Evolutionary conservation across 805 yeast species (phyloP), one percentile per base, ranked within the genome.

Genomic region (Hanseniaspora meyeri): DNA sequence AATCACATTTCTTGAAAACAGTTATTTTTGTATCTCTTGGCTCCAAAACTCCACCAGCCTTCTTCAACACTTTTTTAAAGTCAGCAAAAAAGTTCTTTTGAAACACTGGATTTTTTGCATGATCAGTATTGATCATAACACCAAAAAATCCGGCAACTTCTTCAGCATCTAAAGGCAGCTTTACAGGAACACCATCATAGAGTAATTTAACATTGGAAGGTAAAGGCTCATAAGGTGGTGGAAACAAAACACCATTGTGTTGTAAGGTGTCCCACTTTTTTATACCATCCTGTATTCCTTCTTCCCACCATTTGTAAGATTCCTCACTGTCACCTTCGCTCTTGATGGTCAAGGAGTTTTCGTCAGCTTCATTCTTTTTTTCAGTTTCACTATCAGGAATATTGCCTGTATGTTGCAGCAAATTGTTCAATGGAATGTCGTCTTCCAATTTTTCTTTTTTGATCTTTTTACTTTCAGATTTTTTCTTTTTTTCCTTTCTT

Each of bases 131-230:
- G 46, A 90, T 60, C 80, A 91, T 76, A 6, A 96, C 96, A 10
- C 85, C 97, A 68, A 77, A 91, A 65, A 89, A 91, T 0, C 96
- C 97, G 0, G 97, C 97, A 38, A 91, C 96, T 68, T 91, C 97
- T 70, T 91, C 98, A 2, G 96, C 97, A 57, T 76, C 85, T 0
- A 73, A 70, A 1, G 96, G 91, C 58, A 91, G 73, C 32, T 73
- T 73, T 0, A 90, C 90, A 0, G 93, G 86, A 61, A 78, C 75
- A 0, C 87, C 87, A 62, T 85, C 84, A 64, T 91, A 90, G 58
- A 79, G 76, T 54, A 91, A 63, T 65, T 85, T 87, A 42, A 90
- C 85, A 63, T 79, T 77, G 5, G 78, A 71, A 0, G 97, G 97
- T 46, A 91, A 71, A 3, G 93, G 89, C 65, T 84, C 90, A 67